Percentiles rank a stretch among this genome's conserved stretches.
phyloP scores from a whole-genome alignment of 1,284 basidiomycete species.

The Malassezia caprae region DNA sequence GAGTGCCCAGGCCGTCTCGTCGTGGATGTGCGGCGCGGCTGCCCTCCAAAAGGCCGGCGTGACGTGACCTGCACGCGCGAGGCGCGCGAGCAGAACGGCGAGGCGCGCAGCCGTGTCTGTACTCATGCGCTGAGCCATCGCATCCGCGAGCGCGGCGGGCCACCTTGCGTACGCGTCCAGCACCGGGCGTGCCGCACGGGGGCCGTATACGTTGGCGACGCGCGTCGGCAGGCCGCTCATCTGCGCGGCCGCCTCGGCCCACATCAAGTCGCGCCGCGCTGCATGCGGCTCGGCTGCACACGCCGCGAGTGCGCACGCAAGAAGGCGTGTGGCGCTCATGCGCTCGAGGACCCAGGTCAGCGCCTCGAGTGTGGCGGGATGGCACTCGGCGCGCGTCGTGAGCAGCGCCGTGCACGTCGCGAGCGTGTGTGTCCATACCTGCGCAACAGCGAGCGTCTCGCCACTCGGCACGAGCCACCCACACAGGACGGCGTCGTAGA shows the following conservation, averaged over 20 bases:
- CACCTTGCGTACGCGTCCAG: not conserved
- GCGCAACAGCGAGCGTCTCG: not conserved
- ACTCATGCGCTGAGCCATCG: not conserved
- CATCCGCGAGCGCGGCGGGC: not conserved
- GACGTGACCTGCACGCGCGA: not conserved
- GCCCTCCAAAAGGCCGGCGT: not conserved
- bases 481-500: not conserved
- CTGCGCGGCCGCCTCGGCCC: constrained; percentile 2
- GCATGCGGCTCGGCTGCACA: not conserved
- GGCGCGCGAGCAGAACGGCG: not conserved
- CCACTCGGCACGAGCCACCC: constrained; percentile 2
- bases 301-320: not conserved
- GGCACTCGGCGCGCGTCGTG: not conserved
- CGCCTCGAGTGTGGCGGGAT: not conserved
- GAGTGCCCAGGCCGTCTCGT: constrained; percentile 1
- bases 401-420: constrained; percentile 10
- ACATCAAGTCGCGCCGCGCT: constrained; percentile 2
- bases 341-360: not conserved
- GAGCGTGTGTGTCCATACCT: constrained; percentile 7
- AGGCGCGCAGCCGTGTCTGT: not conserved
- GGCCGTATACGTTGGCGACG: constrained; percentile 9
- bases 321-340: not conserved
- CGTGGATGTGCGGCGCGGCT: not conserved
- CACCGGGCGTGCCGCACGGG: not conserved
- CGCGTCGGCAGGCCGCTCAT: constrained; percentile 11